Evolutionary conservation across 306 rosid genomes (phyloP), one percentile per base, ranked within the genome.

Genomic region (Vachellia collinsii): DNA sequence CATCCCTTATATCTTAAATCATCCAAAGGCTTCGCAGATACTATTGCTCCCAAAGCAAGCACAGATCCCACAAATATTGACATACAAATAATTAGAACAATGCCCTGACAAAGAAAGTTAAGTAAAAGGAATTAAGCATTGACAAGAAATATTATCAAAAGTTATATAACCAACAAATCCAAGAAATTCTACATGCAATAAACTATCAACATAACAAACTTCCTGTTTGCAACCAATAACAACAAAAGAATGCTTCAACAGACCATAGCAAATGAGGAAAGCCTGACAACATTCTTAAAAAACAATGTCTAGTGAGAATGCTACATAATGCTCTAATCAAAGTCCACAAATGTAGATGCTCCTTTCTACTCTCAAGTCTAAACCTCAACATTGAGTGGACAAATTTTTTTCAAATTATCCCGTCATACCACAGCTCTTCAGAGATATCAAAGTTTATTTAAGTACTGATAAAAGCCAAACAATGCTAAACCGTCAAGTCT

Each of bases 1-100:
- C 85, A 93, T 58, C 97, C 98, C 85, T 85, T 96, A 87, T 96
- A 96, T 69, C 82, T 69, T 69, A 96, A 90, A 87, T 92, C 97
- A 78, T 96, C 98, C 75, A 96, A 87, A 81, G 99, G 99, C 88
- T 89, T 96, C 56, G 93, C 94, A 61, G 98, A 92, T 87, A 93
- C 97, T 67, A 96, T 92, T 7, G 88, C 89, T 44, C 98, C 99
- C 64, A 96, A 92, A 42, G 99, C 93, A 68, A 96, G 84, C 37
- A 96, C 91, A 72, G 97, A 92, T 86, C 92, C 98, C 81, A 85
- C 69, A 83, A 93, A 96, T 77, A 96, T 54, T 39, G 86, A 77
- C 86, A 89, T 82, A 74, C 90, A 90, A 76, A 92, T 70, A 76
- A 89, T 79, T 79, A 96, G 97, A 82, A 88, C 82, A 80, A 92